Base-by-base conservation (phyloP, 371 early-diverging fungal species). In the Fennellomyces sp. region DNA sequence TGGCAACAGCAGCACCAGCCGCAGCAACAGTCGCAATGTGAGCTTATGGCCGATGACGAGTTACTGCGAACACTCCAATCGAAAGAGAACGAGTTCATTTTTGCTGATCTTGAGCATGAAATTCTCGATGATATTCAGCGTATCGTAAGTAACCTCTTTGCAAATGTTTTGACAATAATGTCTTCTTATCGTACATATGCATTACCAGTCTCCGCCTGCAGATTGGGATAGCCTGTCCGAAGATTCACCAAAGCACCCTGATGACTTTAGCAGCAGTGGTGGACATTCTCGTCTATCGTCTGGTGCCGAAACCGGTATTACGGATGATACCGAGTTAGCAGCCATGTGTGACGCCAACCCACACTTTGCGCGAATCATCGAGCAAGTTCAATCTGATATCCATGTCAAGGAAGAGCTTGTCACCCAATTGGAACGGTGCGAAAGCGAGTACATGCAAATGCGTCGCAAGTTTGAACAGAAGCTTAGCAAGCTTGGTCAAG, bases 311-410 rank as follows among this genome's bases (percentile, higher is more conserved):
- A 58, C 49, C 4, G 36, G 49, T n/a, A 38, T 54, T 5, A 54
- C 55, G 5, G 55, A 54, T 2, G 55, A 54, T 17, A 36, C 55
- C 15, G 55, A 54, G 26, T 28, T 54, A 23, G 55, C 38, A n/a
- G 55, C 31, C 10, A 25, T 54, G n/a, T 54, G 55, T 27, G 38
- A 42, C 31, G 53, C 53, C 27, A 68, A 76, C 30, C 73, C 76
- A 15, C 71, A 73, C 19, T 38, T 79, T 2, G 60, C 65, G 5
- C 74, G 75, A 30, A 75, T 85, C 58, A 67, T 88, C 17, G 67
- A 75, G 19, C 85, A 88, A 60, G 83, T 89, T 23, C 87, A 87
- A 55, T 74, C 80, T 13, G 90, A 91, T 56, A 89, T 91, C 62
- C 78, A 74, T 42, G 84, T 87, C 60, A 86, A 83, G 63, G 85